phyloP scores from a whole-genome alignment of 306 rosid genomes.

The Mimosa pudica region DNA sequence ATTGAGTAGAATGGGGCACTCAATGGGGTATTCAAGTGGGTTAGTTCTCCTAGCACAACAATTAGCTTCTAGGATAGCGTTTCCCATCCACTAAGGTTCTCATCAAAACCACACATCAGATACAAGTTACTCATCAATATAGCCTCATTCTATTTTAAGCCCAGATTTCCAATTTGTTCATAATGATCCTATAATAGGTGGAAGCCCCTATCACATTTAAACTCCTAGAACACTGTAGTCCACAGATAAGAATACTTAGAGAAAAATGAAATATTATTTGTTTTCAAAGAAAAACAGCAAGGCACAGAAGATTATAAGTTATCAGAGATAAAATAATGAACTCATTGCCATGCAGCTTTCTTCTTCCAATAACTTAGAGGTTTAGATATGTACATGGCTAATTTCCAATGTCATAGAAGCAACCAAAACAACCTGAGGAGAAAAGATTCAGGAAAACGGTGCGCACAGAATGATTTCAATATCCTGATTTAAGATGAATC shows the following conservation, averaged over 20 bases:
- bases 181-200: not conserved
- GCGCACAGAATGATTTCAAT: conserved; percentile 17
- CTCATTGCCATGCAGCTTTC: not conserved
- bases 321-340: conserved; percentile 1
- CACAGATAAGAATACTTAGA: conserved; percentile 1
- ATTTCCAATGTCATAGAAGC: not conserved
- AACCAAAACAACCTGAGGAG: not conserved
- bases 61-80: no score
- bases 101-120: conserved; percentile 1
- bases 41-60: no score
- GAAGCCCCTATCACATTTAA: conserved; percentile 10
- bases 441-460: conserved; percentile 17
- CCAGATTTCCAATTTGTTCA: not conserved
- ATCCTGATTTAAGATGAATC: conserved; percentile 16
- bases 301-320: not conserved
- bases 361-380: not conserved
- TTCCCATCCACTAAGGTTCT: no score
- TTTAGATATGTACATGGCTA: not conserved
- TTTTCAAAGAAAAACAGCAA: not conserved
- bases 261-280: not conserved
- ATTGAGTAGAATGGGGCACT: no score
- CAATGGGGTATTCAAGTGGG: no score
- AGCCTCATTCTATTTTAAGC: not conserved
- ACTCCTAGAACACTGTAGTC: not conserved
- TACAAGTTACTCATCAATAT: conserved; percentile 5